A percentile compares a stretch with the other conserved stretches of the same genome.
Evolutionary conservation across 2,329 filamentous ascomycete species (phyloP).

Genomic region (Fusarium mundagurra): DNA sequence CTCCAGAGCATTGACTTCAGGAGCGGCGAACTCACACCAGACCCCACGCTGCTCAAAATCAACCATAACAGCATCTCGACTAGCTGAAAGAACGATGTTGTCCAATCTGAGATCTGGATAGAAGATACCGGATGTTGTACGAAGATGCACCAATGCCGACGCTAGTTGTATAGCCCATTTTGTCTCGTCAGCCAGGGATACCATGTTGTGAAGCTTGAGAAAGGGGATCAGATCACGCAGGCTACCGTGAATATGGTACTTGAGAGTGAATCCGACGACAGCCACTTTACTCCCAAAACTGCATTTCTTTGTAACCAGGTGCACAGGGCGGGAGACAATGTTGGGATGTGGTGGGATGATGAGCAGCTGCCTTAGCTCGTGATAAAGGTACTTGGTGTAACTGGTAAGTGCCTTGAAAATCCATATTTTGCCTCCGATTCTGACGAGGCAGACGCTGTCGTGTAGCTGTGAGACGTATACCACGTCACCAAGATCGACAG

Average conservation of each 20-base stretch:
- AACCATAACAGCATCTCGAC: conserved; percentile 62
- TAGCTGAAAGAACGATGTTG: conserved; percentile 64
- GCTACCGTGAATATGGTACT: conserved; percentile 63
- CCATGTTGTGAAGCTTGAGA: conserved; percentile 56
- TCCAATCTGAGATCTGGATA: conserved; percentile 70
- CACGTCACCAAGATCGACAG: conserved; percentile 61
- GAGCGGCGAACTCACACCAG: conserved; percentile 70
- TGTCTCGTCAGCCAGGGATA: conserved; percentile 57
- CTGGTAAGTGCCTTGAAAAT: conserved; percentile 69
- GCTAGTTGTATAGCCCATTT: conserved; percentile 65
- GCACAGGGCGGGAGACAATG: conserved; percentile 61
- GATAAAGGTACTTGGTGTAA: conserved; percentile 68
- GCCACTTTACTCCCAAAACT: conserved; percentile 65
- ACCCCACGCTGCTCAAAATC: conserved; percentile 72
- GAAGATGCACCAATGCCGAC: conserved; percentile 61
- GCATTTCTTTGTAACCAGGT: conserved; percentile 65
- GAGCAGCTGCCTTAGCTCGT: conserved; percentile 67
- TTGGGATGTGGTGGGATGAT: conserved; percentile 62
- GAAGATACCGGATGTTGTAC: conserved; percentile 56
- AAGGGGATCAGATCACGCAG: conserved; percentile 65
- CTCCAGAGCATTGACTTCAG: conserved; percentile 68
- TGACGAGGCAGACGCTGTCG: conserved; percentile 67
- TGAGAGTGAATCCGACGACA: conserved; percentile 66
- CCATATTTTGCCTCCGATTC: conserved; percentile 53
- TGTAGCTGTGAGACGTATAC: conserved; percentile 63